A percentile compares a stretch with the other conserved stretches of the same genome.
phyloP scores from a whole-genome alignment of 257 asterid genomes.

The Misopates orontium region DNA sequence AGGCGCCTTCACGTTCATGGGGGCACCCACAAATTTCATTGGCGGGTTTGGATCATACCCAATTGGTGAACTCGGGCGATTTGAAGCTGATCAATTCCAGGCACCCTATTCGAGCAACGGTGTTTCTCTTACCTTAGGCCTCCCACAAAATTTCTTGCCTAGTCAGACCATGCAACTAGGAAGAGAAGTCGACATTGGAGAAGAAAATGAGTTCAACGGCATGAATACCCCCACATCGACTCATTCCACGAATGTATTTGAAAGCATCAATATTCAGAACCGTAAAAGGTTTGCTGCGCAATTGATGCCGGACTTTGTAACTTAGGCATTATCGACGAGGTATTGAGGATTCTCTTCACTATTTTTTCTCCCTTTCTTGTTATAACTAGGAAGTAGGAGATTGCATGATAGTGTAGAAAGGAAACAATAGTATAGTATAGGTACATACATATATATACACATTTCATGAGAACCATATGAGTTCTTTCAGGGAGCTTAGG shows the following conservation, averaged over 20 bases:
- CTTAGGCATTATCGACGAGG: too few relatives aligned
- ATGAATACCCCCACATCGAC: constrained; percentile 45
- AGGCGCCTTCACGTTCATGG: constrained; percentile 42
- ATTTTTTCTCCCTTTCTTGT: constrained; percentile 31
- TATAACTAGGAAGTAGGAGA: constrained; percentile 36
- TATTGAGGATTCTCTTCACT: constrained; percentile 34
- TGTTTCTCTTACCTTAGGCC: constrained; percentile 86
- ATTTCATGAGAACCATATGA: constrained; percentile 50
- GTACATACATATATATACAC: constrained; percentile 43
- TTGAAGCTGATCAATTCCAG: constrained; percentile 66
- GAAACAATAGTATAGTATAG: constrained; percentile 14
- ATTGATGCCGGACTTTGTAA: constrained; percentile 81
- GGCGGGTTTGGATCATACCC: constrained; percentile 88
- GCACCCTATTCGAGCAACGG: constrained; percentile 65
- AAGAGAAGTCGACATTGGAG: constrained; percentile 31
- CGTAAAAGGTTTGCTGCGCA: constrained; percentile 83
- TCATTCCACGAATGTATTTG: constrained; percentile 55
- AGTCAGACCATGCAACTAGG: constrained; percentile 42
- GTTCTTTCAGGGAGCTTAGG: constrained; percentile 54
- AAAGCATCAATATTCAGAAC: constrained; percentile 68
- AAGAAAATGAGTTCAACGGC: constrained; percentile 46
- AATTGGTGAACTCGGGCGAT: constrained; percentile 72
- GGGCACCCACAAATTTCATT: constrained; percentile 79
- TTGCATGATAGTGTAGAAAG: constrained; percentile 6
- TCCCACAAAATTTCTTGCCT: constrained; percentile 76